A percentile compares a stretch with the other conserved stretches of the same genome.
These are phyloP conservation scores for Naganishia friedmannii DNA, from an alignment of 768 basidiomycete species.

Conservation along the genomic window DNA sequence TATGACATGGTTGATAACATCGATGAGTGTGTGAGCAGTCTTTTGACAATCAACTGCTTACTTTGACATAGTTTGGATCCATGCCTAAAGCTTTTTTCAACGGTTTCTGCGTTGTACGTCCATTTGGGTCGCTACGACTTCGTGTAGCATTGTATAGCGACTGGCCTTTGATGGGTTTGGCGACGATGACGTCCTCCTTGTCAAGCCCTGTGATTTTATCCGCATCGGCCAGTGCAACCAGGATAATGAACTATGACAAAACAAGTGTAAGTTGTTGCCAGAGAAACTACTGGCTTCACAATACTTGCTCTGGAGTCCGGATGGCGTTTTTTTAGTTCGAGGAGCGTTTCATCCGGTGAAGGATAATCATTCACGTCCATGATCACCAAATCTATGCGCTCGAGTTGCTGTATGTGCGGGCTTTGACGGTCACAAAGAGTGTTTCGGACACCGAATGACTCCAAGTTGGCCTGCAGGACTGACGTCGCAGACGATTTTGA, in stretches of 20 bases:
- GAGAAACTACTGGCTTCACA: too few relatives aligned
- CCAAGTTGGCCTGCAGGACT: conserved; percentile 8
- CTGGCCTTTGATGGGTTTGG: conserved; percentile 42
- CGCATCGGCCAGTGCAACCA: conserved; percentile 36
- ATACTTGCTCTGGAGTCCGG: not conserved
- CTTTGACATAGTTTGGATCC: conserved; percentile 21
- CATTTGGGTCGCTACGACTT: conserved; percentile 23
- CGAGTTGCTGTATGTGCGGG: too few relatives aligned
- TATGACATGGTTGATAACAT: not conserved
- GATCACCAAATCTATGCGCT: not conserved
- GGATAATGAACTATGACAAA: conserved; percentile 34
- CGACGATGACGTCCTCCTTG: conserved; percentile 37
- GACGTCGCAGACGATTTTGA: not conserved
- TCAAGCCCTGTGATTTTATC: conserved; percentile 33
- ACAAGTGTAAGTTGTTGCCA: not conserved
- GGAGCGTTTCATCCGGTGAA: too few relatives aligned
- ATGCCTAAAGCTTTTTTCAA: conserved; percentile 7
- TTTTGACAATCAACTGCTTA: not conserved
- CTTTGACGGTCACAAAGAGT: not conserved
- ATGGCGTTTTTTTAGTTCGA: not conserved
- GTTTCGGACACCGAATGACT: not conserved
- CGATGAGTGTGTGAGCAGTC: not conserved
- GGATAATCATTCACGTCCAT: conserved; percentile 5
- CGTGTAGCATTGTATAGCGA: conserved; percentile 34
- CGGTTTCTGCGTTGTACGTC: not conserved